These are phyloP conservation scores for Trametes cinnabarina DNA, from an alignment of 768 basidiomycete species.

Conservation along the genomic window DNA sequence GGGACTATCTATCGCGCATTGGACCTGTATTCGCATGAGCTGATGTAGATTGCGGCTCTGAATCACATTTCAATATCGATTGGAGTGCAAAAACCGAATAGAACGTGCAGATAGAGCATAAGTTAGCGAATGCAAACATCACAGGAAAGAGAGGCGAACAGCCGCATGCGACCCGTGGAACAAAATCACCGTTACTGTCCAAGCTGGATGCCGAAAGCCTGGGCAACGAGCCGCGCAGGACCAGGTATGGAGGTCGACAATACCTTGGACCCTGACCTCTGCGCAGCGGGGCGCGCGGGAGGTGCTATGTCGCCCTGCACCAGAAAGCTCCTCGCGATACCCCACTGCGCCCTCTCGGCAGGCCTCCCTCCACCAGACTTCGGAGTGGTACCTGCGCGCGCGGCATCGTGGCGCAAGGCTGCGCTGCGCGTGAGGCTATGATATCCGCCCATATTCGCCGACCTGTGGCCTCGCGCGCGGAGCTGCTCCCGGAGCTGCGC, in stretches of 20 bases:
- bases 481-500: constrained; percentile 38
- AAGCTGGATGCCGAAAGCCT: constrained; percentile 13
- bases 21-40: not conserved
- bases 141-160: no score
- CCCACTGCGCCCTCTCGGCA: constrained; percentile 7
- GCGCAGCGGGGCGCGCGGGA: not conserved
- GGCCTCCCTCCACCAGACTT: not conserved
- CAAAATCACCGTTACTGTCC: no score
- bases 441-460: constrained; percentile 14
- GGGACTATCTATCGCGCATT: not conserved
- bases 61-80: no score
- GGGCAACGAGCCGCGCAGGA: constrained; percentile 12
- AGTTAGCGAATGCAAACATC: no score
- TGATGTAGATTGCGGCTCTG: no score
- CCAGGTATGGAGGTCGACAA: constrained; percentile 10
- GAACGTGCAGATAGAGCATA: no score
- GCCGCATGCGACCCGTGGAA: no score
- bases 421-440: constrained; percentile 8
- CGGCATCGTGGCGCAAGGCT: not conserved
- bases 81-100: no score
- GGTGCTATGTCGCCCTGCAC: constrained; percentile 5
- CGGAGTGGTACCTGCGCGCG: not conserved
- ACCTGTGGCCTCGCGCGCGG: constrained; percentile 3
- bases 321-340: constrained; percentile 9
- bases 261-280: not conserved